These are phyloP conservation scores for Rubia peregrina DNA, from an alignment of 305 asterid genomes.

Conservation along the genomic window DNA sequence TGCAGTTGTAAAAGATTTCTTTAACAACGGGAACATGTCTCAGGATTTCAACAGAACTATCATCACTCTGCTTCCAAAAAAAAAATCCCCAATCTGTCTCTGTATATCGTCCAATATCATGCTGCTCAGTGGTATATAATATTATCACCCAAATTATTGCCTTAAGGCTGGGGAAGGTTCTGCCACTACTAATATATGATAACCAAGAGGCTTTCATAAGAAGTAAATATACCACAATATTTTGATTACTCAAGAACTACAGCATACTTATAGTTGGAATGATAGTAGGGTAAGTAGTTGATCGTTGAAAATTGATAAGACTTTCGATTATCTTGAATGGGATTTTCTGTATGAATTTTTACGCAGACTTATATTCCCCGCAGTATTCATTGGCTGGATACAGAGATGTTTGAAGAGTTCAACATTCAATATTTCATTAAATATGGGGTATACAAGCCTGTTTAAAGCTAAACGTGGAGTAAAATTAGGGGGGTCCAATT, in stretches of 20 bases:
- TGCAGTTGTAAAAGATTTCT: neutral
- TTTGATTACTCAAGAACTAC: neutral
- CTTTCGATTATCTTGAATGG: constrained; percentile 18
- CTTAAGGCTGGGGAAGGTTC: neutral
- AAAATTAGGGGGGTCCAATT: no score
- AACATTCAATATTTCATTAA: constrained; percentile 24
- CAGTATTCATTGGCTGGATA: neutral
- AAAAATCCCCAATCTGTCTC: neutral
- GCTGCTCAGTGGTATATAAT: neutral
- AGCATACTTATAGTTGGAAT: neutral
- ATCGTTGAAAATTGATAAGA: neutral
- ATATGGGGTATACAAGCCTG: constrained; percentile 19
- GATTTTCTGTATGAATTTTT: no score
- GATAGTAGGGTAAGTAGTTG: neutral
- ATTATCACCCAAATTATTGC: neutral
- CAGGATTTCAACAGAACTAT: neutral
- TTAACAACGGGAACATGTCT: neutral
- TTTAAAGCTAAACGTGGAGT: constrained; percentile 20
- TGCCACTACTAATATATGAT: neutral
- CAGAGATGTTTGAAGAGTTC: neutral
- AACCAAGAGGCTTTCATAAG: neutral
- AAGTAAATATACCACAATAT: neutral
- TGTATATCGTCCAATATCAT: neutral
- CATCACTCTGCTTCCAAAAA: neutral
- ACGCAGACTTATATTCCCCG: neutral